Evolutionary conservation across 345 rosid species (phyloP).

Genomic region (Salix udensis): DNA sequence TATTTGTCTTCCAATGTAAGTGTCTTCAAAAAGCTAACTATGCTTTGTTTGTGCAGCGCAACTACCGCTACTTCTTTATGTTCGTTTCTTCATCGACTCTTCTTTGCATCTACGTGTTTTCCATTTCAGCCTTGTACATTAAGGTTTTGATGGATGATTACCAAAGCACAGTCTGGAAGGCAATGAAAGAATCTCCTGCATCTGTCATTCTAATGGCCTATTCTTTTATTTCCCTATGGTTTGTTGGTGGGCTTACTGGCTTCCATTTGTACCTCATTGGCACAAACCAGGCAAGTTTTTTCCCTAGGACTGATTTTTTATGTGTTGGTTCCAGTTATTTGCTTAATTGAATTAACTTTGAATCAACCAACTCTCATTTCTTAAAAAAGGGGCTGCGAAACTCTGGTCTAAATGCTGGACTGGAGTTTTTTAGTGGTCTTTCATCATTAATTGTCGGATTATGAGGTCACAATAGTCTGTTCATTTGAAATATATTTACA

Average conservation of each 20-base stretch:
- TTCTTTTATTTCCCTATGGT: slow-evolving; percentile 84
- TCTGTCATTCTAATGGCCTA: slow-evolving; percentile 76
- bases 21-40: background rate
- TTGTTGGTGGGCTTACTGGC: slow-evolving; percentile 94
- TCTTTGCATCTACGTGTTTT: slow-evolving; percentile 86
- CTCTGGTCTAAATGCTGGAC: background rate
- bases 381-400: background rate
- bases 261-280: slow-evolving; percentile 87
- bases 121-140: slow-evolving; percentile 77
- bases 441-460: background rate
- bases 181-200: slow-evolving; percentile 86
- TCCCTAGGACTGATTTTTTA: background rate
- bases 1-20: background rate
- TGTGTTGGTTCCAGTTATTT: background rate
- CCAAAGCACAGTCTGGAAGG: slow-evolving; percentile 68
- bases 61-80: slow-evolving; percentile 95
- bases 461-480: background rate
- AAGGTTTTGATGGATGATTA: slow-evolving; percentile 74
- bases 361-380: background rate
- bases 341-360: background rate
- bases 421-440: background rate
- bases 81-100: slow-evolving; percentile 80
- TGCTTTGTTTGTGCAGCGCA: slow-evolving; percentile 57
- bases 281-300: slow-evolving; percentile 74
- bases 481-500: background rate